These are phyloP conservation scores for Alternaria novae-zelandiae DNA, from an alignment of 2,329 filamentous ascomycete species.

Conservation along the genomic window DNA sequence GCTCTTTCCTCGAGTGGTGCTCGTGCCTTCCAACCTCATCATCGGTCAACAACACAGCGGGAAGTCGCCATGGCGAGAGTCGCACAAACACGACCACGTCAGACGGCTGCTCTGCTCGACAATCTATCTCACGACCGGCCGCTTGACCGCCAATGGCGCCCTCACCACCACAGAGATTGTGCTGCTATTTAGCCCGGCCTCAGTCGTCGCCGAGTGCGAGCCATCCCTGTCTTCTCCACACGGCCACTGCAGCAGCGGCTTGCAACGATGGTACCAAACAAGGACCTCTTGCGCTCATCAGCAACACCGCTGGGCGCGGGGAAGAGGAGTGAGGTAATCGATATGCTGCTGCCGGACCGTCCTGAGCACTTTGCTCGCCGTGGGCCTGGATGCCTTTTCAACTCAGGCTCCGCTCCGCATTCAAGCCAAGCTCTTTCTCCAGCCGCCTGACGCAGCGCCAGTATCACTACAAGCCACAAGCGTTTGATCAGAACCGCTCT, in stretches of 20 bases:
- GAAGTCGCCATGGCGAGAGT: constrained; percentile 21
- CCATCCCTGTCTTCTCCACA: constrained; percentile 26
- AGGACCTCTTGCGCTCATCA: constrained; percentile 4
- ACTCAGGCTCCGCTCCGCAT: constrained; percentile 8
- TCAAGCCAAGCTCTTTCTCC: constrained; percentile 22
- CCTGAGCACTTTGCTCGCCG: constrained; percentile 2
- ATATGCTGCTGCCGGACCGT: background rate
- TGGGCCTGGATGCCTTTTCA: constrained; percentile 18
- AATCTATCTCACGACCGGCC: constrained; percentile 13
- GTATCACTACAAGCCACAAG: constrained; percentile 39
- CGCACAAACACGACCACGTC: constrained; percentile 26
- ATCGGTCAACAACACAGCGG: constrained; percentile 25
- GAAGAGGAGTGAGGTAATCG: background rate
- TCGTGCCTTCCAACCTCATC: constrained; percentile 17
- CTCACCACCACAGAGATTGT: constrained; percentile 6
- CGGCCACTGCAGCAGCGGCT: constrained; percentile 17
- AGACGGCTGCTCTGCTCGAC: constrained; percentile 1
- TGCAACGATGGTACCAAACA: constrained; percentile 8
- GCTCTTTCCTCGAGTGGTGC: constrained; percentile 22
- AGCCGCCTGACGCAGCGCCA: constrained; percentile 37
- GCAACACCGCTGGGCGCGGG: constrained; percentile 12
- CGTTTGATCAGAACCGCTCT: constrained; percentile 40
- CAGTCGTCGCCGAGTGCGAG: constrained; percentile 5
- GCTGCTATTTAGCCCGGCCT: constrained; percentile 14
- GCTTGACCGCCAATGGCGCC: constrained; percentile 14